Percentiles rank a stretch among this genome's conserved stretches.
phyloP scores from a whole-genome alignment of 169 alveolate species.

The Plasmodium fragile region DNA sequence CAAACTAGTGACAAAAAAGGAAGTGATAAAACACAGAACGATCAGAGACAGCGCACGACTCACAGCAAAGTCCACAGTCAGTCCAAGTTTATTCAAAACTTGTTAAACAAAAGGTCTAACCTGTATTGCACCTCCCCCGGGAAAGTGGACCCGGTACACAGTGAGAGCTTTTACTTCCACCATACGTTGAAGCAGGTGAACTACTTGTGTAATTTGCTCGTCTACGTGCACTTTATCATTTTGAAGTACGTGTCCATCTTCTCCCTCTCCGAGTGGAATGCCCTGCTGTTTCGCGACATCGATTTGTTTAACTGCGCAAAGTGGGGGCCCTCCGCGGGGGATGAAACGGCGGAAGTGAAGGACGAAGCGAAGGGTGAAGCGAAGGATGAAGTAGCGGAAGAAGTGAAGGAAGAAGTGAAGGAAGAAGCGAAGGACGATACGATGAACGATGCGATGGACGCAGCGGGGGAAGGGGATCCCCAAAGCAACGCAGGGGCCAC shows the following conservation, averaged over 20 bases:
- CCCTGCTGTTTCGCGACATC: slow-evolving; percentile 24
- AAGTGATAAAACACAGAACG: background rate
- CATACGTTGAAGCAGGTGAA: slow-evolving; percentile 47
- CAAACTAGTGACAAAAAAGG: background rate
- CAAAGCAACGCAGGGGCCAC: background rate
- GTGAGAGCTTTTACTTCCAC: slow-evolving; percentile 23
- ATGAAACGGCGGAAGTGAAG: background rate
- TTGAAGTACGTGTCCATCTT: slow-evolving; percentile 37
- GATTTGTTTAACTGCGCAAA: background rate
- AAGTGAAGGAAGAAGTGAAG: too few species aligned
- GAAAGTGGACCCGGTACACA: background rate
- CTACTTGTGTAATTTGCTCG: slow-evolving; percentile 43
- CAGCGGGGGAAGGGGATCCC: too few species aligned
- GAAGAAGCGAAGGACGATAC: background rate
- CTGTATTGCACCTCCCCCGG: background rate
- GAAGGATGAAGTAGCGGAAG: background rate
- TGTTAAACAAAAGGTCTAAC: slow-evolving; percentile 34
- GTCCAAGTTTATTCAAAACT: slow-evolving; percentile 26
- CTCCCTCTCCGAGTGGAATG: slow-evolving; percentile 63
- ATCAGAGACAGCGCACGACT: too few species aligned
- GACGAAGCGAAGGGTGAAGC: background rate
- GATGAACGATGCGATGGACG: background rate
- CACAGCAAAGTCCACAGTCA: background rate
- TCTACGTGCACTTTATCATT: slow-evolving; percentile 36
- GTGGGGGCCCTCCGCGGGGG: background rate